A percentile compares a stretch with the other conserved stretches of the same genome.
phyloP scores from a whole-genome alignment of 2,329 filamentous ascomycete species.

The Pseudogymnoascus pannorum region DNA sequence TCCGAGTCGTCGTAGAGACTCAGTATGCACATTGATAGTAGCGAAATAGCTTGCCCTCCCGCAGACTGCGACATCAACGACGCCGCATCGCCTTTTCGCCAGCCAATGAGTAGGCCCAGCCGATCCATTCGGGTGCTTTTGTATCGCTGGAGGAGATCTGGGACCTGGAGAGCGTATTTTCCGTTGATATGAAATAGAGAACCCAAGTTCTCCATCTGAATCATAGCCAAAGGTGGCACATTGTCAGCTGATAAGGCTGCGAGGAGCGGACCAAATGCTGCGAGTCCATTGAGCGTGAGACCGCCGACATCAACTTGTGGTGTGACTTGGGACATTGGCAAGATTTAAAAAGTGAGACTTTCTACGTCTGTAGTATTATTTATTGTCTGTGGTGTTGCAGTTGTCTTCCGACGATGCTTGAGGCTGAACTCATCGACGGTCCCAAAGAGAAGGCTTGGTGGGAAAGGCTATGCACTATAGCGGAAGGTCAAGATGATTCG shows the following conservation, averaged over 20 bases:
- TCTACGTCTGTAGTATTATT: not conserved
- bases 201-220: constrained; percentile 17
- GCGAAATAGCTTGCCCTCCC: not conserved
- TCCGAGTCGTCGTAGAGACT: not conserved
- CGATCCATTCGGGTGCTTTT: constrained; percentile 8
- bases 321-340: not conserved
- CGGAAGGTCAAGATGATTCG: not conserved
- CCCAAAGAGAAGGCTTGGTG: not conserved
- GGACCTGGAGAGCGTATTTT: constrained; percentile 11
- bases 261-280: constrained; percentile 7
- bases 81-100: constrained; percentile 15
- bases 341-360: not conserved
- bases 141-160: constrained; percentile 14
- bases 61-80: constrained; percentile 11
- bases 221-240: constrained; percentile 13
- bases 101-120: constrained; percentile 14
- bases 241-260: constrained; percentile 16
- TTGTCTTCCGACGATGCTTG: not conserved
- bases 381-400: not conserved
- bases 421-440: not conserved
- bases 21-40: not conserved
- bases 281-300: not conserved
- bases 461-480: not conserved
- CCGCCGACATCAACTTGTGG: not conserved
- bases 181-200: constrained; percentile 15